Percentiles rank a stretch among this genome's conserved stretches.
phyloP scores from a whole-genome alignment of 2,329 filamentous ascomycete species.

The Orbilia brochopaga region DNA sequence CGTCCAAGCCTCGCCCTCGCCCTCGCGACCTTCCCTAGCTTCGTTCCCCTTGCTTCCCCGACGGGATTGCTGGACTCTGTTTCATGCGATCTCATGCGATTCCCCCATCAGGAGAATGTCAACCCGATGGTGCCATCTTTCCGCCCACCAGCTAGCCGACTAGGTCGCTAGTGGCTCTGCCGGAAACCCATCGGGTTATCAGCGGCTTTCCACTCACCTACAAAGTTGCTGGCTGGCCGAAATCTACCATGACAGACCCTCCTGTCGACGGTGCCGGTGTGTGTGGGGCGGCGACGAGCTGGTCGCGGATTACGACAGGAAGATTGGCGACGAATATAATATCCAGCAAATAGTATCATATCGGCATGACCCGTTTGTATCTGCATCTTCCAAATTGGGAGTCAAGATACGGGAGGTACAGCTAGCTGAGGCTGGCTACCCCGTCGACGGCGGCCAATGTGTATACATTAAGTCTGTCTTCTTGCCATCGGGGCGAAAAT shows the following conservation, averaged over 20 bases:
- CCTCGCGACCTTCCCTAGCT: slow-evolving; percentile 10
- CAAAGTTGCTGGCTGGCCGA: too few species aligned
- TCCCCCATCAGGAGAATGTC: slow-evolving; percentile 47
- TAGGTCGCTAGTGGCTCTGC: too few species aligned
- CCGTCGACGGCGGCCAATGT: not conserved
- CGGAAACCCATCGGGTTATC: slow-evolving; percentile 32
- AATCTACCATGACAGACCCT: not conserved
- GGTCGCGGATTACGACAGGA: slow-evolving; percentile 4
- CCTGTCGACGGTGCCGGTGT: not conserved
- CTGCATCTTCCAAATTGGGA: not conserved
- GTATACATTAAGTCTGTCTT: not conserved
- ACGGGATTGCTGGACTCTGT: slow-evolving; percentile 34
- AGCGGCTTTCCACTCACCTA: slow-evolving; percentile 29
- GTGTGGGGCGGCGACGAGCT: not conserved
- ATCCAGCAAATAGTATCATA: not conserved
- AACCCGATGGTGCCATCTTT: slow-evolving; percentile 32
- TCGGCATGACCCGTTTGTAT: not conserved
- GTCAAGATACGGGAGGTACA: not conserved
- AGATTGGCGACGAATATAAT: not conserved
- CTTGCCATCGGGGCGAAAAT: not conserved
- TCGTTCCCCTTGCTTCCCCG: slow-evolving; percentile 2
- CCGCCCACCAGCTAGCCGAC: not conserved
- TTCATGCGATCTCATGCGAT: slow-evolving; percentile 50
- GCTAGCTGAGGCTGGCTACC: not conserved
- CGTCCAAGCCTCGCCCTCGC: slow-evolving; percentile 33